A percentile compares a stretch with the other conserved stretches of the same genome.
These are phyloP conservation scores for Ophioceras dolichostomum DNA, from an alignment of 2,329 filamentous ascomycete species.

Conservation along the genomic window DNA sequence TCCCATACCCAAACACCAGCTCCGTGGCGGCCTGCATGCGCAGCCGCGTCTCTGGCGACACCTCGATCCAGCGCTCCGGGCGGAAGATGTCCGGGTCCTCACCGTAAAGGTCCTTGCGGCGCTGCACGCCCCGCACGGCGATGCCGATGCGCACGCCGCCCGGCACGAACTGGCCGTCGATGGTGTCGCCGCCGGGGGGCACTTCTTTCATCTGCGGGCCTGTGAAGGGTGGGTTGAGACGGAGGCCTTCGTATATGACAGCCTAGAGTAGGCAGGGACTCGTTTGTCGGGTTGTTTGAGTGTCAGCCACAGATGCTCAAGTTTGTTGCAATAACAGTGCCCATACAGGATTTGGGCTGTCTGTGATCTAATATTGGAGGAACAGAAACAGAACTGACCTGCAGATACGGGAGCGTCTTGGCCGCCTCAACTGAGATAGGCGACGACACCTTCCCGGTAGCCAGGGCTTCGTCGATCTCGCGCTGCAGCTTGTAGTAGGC, in stretches of 20 bases:
- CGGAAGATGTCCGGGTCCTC: constrained; percentile 3
- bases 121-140: constrained; percentile 6
- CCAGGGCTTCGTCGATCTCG: constrained; percentile 30
- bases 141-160: constrained; percentile 13
- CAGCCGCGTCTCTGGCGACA: neutral
- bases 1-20: constrained; percentile 24
- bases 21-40: constrained; percentile 12
- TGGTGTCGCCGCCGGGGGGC: constrained; percentile 14
- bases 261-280: constrained; percentile 8
- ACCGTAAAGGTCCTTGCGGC: constrained; percentile 5
- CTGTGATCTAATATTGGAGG: too few relatives aligned
- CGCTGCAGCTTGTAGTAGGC: constrained; percentile 27
- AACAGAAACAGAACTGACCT: constrained; percentile 2
- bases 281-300: neutral
- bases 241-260: constrained; percentile 12
- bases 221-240: constrained; percentile 10
- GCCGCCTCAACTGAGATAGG: constrained; percentile 15
- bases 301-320: too few relatives aligned
- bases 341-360: too few relatives aligned
- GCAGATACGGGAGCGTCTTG: constrained; percentile 14
- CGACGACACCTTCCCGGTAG: constrained; percentile 12
- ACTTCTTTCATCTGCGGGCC: constrained; percentile 9
- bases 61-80: constrained; percentile 4
- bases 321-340: neutral
- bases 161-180: constrained; percentile 17